Evolutionary conservation across 495 filamentous ascomycete species (phyloP).

Genomic region (Pseudotulostoma volvatum): DNA sequence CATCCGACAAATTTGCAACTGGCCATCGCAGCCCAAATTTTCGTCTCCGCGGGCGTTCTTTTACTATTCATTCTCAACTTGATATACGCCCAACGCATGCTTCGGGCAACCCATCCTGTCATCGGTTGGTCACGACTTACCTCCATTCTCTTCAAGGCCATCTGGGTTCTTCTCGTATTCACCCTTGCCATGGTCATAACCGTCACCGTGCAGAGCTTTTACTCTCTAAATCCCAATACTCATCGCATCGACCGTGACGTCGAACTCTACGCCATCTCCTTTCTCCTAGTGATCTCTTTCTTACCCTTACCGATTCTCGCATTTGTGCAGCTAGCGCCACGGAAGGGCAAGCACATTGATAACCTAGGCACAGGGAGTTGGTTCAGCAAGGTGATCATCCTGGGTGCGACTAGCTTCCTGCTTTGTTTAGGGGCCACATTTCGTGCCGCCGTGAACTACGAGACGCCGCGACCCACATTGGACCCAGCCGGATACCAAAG

Average conservation of each 20-base stretch:
- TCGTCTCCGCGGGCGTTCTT: conserved; percentile 61
- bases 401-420: conserved; percentile 36
- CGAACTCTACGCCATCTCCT: conserved; percentile 49
- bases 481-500: conserved; percentile 51
- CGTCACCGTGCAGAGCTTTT: conserved; percentile 45
- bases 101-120: conserved; percentile 54
- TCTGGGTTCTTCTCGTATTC: conserved; percentile 44
- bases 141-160: conserved; percentile 30
- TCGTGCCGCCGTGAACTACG: conserved; percentile 42
- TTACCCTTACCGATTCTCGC: conserved; percentile 51
- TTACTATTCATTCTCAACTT: conserved; percentile 72
- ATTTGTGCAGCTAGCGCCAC: conserved; percentile 35
- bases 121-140: conserved; percentile 47
- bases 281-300: conserved; percentile 54
- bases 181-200: conserved; percentile 56
- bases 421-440: conserved; percentile 58
- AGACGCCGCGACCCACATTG: conserved; percentile 28
- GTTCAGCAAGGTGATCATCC: conserved; percentile 44
- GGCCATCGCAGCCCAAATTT: conserved; percentile 55
- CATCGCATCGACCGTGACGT: conserved; percentile 40
- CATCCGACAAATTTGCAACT: conserved; percentile 31
- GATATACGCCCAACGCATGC: conserved; percentile 59
- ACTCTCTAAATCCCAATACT: conserved; percentile 39
- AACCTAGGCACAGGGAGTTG: conserved; percentile 57
- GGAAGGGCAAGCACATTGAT: conserved; percentile 30